phyloP scores from a whole-genome alignment of 2,329 filamentous ascomycete species.

The Trichoderma sp. region DNA sequence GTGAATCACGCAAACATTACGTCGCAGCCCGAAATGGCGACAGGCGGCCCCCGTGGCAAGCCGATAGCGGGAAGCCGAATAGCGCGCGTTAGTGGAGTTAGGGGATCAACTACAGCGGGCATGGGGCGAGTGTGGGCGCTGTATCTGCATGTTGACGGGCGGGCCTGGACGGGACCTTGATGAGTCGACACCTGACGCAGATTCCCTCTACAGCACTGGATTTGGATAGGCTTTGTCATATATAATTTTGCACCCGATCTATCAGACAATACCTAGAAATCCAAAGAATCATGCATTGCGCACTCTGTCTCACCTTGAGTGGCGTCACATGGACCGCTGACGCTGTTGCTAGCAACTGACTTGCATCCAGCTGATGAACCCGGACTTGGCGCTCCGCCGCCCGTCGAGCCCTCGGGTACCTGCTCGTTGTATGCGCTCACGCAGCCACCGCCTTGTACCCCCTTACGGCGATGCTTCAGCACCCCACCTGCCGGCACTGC shows the following conservation, averaged over 20 bases:
- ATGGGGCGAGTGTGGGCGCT: background rate
- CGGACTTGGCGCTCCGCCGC: background rate
- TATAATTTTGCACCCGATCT: background rate
- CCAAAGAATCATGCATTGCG: background rate
- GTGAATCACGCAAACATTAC: constrained; percentile 29
- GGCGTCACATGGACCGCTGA: background rate
- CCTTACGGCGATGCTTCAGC: constrained; percentile 8
- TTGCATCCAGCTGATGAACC: background rate
- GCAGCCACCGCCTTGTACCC: background rate
- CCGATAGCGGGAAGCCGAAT: constrained; percentile 20
- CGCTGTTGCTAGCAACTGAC: background rate
- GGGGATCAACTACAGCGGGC: constrained; percentile 6
- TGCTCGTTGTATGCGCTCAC: background rate
- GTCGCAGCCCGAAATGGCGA: constrained; percentile 16
- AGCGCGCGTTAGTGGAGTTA: constrained; percentile 16
- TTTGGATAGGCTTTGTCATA: background rate
- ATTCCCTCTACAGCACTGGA: too few relatives aligned
- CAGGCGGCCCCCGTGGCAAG: constrained; percentile 1
- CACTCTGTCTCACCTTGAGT: constrained; percentile 1
- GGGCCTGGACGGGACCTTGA: too few relatives aligned
- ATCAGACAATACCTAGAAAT: background rate
- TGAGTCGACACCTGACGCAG: too few relatives aligned
- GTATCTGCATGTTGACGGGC: background rate
- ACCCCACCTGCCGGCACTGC: constrained; percentile 16
- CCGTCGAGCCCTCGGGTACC: background rate